A percentile compares a stretch with the other conserved stretches of the same genome.
Evolutionary conservation across 2,329 filamentous ascomycete species (phyloP).

Genomic region (Colletotrichum cereale): DNA sequence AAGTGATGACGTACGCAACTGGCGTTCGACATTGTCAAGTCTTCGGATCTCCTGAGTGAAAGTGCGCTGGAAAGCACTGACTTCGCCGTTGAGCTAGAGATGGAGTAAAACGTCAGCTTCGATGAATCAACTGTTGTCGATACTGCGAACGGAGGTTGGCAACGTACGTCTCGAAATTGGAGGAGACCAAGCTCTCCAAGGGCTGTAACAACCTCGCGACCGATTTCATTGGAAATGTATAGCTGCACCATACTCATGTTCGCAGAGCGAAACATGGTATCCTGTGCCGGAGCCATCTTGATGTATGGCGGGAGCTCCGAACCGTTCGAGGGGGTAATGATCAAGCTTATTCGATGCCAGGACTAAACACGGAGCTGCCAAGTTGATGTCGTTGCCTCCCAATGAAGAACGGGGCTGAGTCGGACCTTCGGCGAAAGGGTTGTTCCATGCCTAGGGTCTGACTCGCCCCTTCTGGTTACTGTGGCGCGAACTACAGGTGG

Average conservation of each 20-base stretch:
- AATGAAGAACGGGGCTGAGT: conserved; percentile 25
- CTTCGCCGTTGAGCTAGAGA: conserved; percentile 86
- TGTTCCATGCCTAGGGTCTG: background rate
- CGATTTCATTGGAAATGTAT: conserved; percentile 99
- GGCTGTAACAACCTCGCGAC: conserved; percentile 95
- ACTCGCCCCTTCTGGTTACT: no score
- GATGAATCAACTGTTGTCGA: conserved; percentile 5
- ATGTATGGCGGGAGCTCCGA: conserved; percentile 43
- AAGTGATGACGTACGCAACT: conserved; percentile 79
- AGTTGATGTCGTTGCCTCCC: conserved; percentile 42
- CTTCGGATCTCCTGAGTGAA: conserved; percentile 98
- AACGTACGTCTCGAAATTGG: conserved; percentile 94
- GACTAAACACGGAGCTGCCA: conserved; percentile 39
- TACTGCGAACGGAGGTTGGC: conserved; percentile 39
- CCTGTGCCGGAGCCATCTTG: conserved; percentile 76
- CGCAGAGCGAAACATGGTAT: conserved; percentile 99
- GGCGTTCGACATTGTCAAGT: conserved; percentile 97
- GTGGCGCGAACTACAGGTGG: conserved; percentile 26
- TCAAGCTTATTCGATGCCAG: conserved; percentile 40
- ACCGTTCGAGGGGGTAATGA: conserved; percentile 31
- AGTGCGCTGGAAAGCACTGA: conserved; percentile 94
- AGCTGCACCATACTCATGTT: conserved; percentile 99
- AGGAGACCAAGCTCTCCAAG: conserved; percentile 96
- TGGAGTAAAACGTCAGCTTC: conserved; percentile 42
- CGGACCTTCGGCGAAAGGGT: background rate